A percentile compares a stretch with the other conserved stretches of the same genome.
Conservation (phyloP, 1,284 basidiomycete genomes). For the Marasmius fiardii region DNA sequence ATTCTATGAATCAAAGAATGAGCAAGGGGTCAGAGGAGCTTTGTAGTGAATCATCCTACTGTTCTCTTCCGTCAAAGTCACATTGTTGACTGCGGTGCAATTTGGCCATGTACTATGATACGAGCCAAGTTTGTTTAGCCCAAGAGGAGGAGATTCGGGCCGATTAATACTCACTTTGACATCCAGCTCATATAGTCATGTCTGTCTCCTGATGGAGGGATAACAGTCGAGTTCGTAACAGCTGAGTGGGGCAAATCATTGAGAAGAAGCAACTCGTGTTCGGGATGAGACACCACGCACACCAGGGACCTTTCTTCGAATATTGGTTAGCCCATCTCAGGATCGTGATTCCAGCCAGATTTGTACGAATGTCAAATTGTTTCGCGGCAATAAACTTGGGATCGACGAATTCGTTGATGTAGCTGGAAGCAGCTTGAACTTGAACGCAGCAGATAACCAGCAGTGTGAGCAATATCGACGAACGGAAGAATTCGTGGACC, state of each 20-base stretch:
- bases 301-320: slow-evolving; percentile 49
- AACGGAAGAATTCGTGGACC: neutral
- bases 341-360: slow-evolving; percentile 40
- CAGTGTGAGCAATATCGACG: neutral
- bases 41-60: neutral
- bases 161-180: slow-evolving; percentile 38
- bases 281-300: slow-evolving; percentile 29
- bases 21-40: neutral
- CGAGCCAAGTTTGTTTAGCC: neutral
- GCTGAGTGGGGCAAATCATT: too few species aligned
- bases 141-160: too few species aligned
- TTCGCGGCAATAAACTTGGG: slow-evolving; percentile 43
- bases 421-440: slow-evolving; percentile 31
- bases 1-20: neutral
- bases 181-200: slow-evolving; percentile 57
- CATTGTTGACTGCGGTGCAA: slow-evolving; percentile 8
- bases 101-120: slow-evolving; percentile 7
- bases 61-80: neutral
- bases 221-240: slow-evolving; percentile 35
- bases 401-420: slow-evolving; percentile 53
- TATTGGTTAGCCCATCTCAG: slow-evolving; percentile 39
- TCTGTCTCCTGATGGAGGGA: slow-evolving; percentile 39
- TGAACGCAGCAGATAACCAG: neutral
- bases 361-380: slow-evolving; percentile 36
- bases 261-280: neutral